Conservation (phyloP, 805 yeast species). For the Metschnikowia borealis region DNA sequence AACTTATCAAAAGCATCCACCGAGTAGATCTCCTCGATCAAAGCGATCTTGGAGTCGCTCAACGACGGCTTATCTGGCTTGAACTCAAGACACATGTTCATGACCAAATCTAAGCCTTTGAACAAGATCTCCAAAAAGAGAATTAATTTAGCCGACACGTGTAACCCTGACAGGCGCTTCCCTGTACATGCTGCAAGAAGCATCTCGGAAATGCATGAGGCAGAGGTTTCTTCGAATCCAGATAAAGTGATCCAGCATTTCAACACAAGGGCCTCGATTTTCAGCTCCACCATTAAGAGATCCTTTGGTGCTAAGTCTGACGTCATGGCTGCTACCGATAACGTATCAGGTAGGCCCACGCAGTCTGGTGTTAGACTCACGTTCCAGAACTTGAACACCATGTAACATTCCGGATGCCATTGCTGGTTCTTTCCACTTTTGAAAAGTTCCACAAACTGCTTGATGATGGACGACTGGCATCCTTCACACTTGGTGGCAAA, state of each 20-base stretch:
- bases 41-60: slow-evolving; percentile 13
- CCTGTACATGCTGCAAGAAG: slow-evolving; percentile 76
- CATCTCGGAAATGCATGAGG: slow-evolving; percentile 88
- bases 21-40: slow-evolving; percentile 23
- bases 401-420: slow-evolving; percentile 99
- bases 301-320: slow-evolving; percentile 38
- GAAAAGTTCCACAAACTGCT: slow-evolving; percentile 89
- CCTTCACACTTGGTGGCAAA: slow-evolving; percentile 92
- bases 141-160: slow-evolving; percentile 68
- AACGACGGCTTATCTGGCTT: slow-evolving; percentile 14
- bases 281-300: slow-evolving; percentile 55
- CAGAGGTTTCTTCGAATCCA: slow-evolving; percentile 86
- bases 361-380: slow-evolving; percentile 66
- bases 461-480: slow-evolving; percentile 83
- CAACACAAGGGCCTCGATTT: slow-evolving; percentile 54
- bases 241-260: slow-evolving; percentile 85
- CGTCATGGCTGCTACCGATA: slow-evolving; percentile 7
- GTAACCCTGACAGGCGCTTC: slow-evolving; percentile 62
- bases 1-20: slow-evolving; percentile 22
- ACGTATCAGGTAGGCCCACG: slow-evolving; percentile 40
- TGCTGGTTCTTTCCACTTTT: slow-evolving; percentile 90
- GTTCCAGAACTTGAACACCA: slow-evolving; percentile 97
- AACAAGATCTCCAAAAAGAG: slow-evolving; percentile 73
- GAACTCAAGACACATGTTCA: slow-evolving; percentile 20
- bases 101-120: slow-evolving; percentile 60